Evolutionary conservation across 257 asterid genomes (phyloP).

Genomic region (Jacaranda mimosifolia): DNA sequence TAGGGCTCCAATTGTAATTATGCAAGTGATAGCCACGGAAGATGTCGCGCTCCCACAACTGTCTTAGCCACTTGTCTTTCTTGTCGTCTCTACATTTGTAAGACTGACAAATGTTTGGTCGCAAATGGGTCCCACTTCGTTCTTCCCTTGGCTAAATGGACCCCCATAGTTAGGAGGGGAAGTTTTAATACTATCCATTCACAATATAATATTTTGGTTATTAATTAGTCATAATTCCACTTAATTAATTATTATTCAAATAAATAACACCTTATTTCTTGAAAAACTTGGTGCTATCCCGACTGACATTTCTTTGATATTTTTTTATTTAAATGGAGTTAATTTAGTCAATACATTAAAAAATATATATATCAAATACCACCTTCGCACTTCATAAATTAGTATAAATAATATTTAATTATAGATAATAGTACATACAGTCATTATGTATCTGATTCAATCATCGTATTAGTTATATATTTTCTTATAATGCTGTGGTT

Average conservation of each 20-base stretch:
- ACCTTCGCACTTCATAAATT: not conserved
- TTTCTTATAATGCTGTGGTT: not conserved
- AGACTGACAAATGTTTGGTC: slow-evolving; percentile 24
- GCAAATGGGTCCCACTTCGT: slow-evolving; percentile 35
- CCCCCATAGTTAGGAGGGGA: not conserved
- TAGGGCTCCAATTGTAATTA: not conserved
- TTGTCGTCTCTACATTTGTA: slow-evolving; percentile 17
- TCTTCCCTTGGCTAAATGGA: not conserved
- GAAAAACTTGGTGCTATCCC: no score
- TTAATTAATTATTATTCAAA: no score
- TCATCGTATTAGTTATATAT: no score
- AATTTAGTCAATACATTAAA: no score
- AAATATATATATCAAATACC: no score
- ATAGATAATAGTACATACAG: no score
- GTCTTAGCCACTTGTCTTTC: slow-evolving; percentile 41
- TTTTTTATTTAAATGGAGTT: no score
- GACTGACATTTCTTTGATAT: no score
- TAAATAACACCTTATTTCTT: no score
- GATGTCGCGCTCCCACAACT: slow-evolving; percentile 33
- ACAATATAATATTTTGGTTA: no score
- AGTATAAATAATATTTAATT: not conserved
- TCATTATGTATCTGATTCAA: no score
- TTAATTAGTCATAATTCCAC: no score
- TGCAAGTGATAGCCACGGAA: not conserved
- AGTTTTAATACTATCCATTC: not conserved